A percentile compares a stretch with the other conserved stretches of the same genome.
Evolutionary conservation across 2,329 filamentous ascomycete genomes (phyloP).

Genomic region (Sclerotiophoma versabilis): DNA sequence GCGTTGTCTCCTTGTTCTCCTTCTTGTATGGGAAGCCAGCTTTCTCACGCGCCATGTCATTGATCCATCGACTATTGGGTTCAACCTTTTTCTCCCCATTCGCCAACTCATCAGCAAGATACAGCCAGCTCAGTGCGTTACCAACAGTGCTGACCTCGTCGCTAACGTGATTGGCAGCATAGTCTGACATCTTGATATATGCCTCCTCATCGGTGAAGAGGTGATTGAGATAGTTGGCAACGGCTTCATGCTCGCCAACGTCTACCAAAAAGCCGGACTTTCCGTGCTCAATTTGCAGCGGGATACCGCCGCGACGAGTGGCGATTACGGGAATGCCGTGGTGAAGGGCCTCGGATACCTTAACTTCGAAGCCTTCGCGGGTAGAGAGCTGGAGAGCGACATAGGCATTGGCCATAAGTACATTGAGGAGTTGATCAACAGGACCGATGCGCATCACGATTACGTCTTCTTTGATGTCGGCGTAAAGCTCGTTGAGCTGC

Average conservation of each 20-base stretch:
- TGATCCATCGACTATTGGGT: conserved; percentile 72
- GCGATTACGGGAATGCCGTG: conserved; percentile 81
- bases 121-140: conserved; percentile 78
- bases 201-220: conserved; percentile 71
- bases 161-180: conserved; percentile 71
- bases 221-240: conserved; percentile 70
- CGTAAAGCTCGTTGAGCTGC: conserved; percentile 68
- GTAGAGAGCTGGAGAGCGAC: conserved; percentile 81
- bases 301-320: conserved; percentile 78
- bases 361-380: conserved; percentile 84
- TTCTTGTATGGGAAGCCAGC: conserved; percentile 66
- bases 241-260: conserved; percentile 71
- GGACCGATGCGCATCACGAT: conserved; percentile 79
- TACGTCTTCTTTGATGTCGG: conserved; percentile 61
- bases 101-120: conserved; percentile 72
- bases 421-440: conserved; percentile 81
- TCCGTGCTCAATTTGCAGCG: conserved; percentile 75
- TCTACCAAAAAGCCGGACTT: conserved; percentile 78
- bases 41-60: conserved; percentile 74
- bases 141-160: conserved; percentile 85
- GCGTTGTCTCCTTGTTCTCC: conserved; percentile 56
- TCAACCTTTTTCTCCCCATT: conserved; percentile 64
- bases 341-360: conserved; percentile 83
- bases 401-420: conserved; percentile 73
- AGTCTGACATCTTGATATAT: conserved; percentile 71